Evolutionary conservation across 352 stramenopile species (phyloP).

Genomic region (Globisporangium alternatum): DNA sequence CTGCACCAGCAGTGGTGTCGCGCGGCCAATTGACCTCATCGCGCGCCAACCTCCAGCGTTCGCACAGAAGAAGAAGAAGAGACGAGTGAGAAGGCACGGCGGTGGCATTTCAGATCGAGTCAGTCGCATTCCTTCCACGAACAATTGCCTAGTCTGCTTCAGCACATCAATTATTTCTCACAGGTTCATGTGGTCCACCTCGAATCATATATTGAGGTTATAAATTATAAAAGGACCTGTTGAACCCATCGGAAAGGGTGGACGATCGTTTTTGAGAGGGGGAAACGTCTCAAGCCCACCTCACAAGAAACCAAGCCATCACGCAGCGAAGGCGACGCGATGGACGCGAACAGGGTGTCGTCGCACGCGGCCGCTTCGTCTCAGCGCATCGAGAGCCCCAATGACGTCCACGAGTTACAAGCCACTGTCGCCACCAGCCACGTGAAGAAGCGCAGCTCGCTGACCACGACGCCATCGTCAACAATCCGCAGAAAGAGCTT

Average conservation of each 20-base stretch:
- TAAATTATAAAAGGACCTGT: no score
- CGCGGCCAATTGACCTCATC: neutral
- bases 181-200: neutral
- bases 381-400: neutral
- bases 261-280: neutral
- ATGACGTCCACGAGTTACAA: neutral
- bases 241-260: neutral
- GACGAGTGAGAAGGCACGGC: neutral
- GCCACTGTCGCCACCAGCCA: neutral
- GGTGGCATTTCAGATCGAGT: slow-evolving; percentile 5
- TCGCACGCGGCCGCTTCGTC: neutral
- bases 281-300: neutral
- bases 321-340: neutral
- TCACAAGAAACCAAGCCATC: neutral
- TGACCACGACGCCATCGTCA: neutral
- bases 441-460: slow-evolving; percentile 11
- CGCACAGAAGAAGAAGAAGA: neutral
- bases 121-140: neutral
- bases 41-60: neutral
- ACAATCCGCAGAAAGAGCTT: neutral
- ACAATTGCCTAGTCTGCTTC: neutral
- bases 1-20: no score
- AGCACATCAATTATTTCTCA: neutral
- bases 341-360: neutral
- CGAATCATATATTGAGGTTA: no score